These are phyloP conservation scores for Neoarthrinium moseri DNA, from an alignment of 2,329 filamentous ascomycete species.

Conservation along the genomic window DNA sequence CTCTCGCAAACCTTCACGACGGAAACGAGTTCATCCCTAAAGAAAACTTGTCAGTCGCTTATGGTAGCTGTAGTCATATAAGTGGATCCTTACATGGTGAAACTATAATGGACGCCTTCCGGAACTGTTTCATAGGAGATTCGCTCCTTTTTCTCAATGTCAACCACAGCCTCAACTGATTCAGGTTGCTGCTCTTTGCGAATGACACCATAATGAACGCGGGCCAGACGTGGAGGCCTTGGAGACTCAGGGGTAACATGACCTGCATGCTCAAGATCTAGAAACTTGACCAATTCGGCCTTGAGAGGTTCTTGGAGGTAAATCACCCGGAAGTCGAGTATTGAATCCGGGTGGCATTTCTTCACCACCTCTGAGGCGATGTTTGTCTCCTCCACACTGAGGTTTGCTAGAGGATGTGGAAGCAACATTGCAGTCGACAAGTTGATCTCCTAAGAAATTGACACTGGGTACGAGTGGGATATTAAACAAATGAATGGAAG, in stretches of 20 bases:
- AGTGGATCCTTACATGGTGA: not conserved
- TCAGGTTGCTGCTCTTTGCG: not conserved
- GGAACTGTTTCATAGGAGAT: slow-evolving; percentile 25
- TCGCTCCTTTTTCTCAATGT: not conserved
- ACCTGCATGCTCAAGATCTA: slow-evolving; percentile 2
- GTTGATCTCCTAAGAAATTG: no score
- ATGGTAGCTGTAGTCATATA: not conserved
- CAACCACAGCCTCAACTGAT: not conserved
- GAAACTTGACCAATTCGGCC: slow-evolving; percentile 3
- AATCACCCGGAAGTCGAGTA: slow-evolving; percentile 5
- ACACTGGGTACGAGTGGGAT: no score
- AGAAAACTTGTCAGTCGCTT: not conserved
- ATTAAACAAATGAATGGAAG: no score
- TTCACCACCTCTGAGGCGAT: not conserved
- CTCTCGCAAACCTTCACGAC: slow-evolving; percentile 39
- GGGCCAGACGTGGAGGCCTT: not conserved
- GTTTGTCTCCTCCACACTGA: slow-evolving; percentile 2
- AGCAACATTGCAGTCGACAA: no score
- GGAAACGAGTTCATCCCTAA: slow-evolving; percentile 32
- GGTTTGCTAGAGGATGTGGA: not conserved
- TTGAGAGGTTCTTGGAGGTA: slow-evolving; percentile 2
- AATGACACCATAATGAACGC: slow-evolving; percentile 5
- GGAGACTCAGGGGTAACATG: not conserved
- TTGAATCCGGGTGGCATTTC: not conserved
- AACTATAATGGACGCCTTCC: slow-evolving; percentile 31